These are phyloP conservation scores for Bretziella fagacearum DNA, from an alignment of 2,329 filamentous ascomycete species.

Conservation along the genomic window DNA sequence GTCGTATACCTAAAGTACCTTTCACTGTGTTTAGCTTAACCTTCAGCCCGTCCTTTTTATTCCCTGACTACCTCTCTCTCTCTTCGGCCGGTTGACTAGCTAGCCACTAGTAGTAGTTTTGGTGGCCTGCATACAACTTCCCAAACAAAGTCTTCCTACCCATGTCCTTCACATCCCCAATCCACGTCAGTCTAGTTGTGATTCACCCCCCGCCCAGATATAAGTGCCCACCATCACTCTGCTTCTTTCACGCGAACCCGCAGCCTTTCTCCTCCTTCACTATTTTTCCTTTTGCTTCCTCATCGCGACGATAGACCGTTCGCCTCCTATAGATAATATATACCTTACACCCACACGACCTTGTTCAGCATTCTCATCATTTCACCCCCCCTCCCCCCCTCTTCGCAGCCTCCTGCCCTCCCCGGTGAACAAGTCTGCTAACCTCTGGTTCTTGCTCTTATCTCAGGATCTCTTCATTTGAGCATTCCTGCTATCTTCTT, in stretches of 20 bases:
- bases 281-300: not conserved
- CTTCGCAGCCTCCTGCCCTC: not conserved
- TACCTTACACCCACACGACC: not conserved
- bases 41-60: not conserved
- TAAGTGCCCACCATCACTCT: not conserved
- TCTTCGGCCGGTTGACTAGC: not conserved
- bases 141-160: no score
- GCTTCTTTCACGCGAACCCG: not conserved
- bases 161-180: not conserved
- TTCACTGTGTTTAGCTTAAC: not conserved
- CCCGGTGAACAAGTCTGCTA: not conserved
- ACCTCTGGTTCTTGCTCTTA: not conserved
- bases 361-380: not conserved
- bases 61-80: not conserved
- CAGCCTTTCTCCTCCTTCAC: not conserved
- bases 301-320: not conserved
- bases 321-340: no score
- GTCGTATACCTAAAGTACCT: not conserved
- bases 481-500: not conserved
- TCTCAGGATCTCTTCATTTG: conserved; percentile 2
- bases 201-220: not conserved
- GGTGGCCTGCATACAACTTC: not conserved
- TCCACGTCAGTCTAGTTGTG: not conserved
- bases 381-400: not conserved
- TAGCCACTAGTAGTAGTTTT: no score